Evolutionary conservation across 75 land plant species (phyloP), one percentile per base, ranked within the genome.

Genomic region (Gnetum montanum): DNA sequence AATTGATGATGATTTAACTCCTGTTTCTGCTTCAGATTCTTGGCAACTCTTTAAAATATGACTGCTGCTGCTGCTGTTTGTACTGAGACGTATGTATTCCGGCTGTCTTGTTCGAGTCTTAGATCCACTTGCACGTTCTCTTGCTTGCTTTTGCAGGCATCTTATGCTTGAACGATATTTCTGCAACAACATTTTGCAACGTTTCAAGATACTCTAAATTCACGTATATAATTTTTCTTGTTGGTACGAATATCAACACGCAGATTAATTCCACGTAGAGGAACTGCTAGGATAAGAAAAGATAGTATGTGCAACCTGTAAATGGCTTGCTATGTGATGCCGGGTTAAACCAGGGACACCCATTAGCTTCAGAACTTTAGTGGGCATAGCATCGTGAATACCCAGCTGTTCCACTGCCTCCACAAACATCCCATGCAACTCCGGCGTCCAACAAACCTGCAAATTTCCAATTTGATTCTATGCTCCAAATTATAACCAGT

Each of bases 331-430:
- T 34, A 86, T 71, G 44, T 86, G 83, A 49, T 86, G 91, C 22
- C 91, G 80, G 24, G 91, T 86, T 51, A 86, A 69, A 66, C 83
- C 76, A 34, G 83, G 79, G 40, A 86, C 78, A 10, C 88, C 88
- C 91, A 86, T 86, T 46, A 86, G 62, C 69, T 86, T 87, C 25
- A 86, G 44, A 44, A 86, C 83, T 61, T 81, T 68, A 22, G 91
- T 83, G 53, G 91, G 91, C 40, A 86, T 79, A 3, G 91, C 87
- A 61, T 86, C 79, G 30, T 86, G 83, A 48, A 86, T 72, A 1
- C 91, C 91, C 13, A 86, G 71, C 54, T 86, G 87, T 75, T 86
- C 91, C 64, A 86, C 91, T 20, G 91, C 87, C 59, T 86, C 87
- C 4, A 86, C 91, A 47, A 86, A 86, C 20, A 78, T 53, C 37